These are phyloP conservation scores for Malassezia equina DNA, from an alignment of 1,284 basidiomycete species.

Conservation along the genomic window DNA sequence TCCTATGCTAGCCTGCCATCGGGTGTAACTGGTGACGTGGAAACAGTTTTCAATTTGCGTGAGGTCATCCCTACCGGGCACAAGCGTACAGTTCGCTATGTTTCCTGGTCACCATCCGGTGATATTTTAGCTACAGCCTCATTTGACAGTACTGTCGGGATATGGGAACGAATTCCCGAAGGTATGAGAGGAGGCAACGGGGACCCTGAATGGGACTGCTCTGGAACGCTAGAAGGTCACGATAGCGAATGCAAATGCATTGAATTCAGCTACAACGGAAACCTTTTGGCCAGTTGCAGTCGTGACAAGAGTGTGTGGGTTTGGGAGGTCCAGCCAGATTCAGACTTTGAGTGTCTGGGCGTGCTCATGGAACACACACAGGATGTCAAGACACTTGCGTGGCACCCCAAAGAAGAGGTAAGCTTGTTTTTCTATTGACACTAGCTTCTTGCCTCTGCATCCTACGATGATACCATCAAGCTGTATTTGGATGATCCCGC, in stretches of 20 bases:
- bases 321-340: slow-evolving; percentile 80
- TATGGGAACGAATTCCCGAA: slow-evolving; percentile 61
- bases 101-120: slow-evolving; percentile 85
- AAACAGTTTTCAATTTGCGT: slow-evolving; percentile 30
- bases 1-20: slow-evolving; percentile 53
- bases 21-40: slow-evolving; percentile 15
- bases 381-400: slow-evolving; percentile 88
- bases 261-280: slow-evolving; percentile 68
- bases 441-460: slow-evolving; percentile 77
- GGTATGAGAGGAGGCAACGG: slow-evolving; percentile 15
- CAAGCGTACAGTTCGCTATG: slow-evolving; percentile 73
- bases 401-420: slow-evolving; percentile 92
- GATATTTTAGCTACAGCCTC: slow-evolving; percentile 81
- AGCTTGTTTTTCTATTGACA: neutral
- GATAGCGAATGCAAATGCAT: slow-evolving; percentile 96
- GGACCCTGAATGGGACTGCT: slow-evolving; percentile 61
- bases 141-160: slow-evolving; percentile 82
- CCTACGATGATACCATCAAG: slow-evolving; percentile 93
- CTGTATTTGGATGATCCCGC: slow-evolving; percentile 86
- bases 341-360: slow-evolving; percentile 73
- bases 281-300: slow-evolving; percentile 77
- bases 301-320: slow-evolving; percentile 97
- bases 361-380: slow-evolving; percentile 96
- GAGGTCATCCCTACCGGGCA: slow-evolving; percentile 61
- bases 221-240: slow-evolving; percentile 80